phyloP scores from a whole-genome alignment of 2,329 filamentous ascomycete species.

The Neonectria coccinea region DNA sequence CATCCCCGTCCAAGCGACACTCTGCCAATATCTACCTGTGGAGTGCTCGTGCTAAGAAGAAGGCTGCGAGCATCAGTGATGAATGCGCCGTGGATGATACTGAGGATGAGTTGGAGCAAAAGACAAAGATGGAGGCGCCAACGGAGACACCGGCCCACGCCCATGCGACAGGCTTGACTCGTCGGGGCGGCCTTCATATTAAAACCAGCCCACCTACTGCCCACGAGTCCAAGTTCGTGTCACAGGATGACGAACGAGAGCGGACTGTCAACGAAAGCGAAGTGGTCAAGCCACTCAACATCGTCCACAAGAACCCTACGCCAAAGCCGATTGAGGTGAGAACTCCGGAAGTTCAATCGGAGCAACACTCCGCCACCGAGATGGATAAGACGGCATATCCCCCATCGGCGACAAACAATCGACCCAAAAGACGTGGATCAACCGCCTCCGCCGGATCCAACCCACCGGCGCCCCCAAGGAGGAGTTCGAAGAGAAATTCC shows the following conservation, averaged over 20 bases:
- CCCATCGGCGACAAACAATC: conserved; percentile 27
- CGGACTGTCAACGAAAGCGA: background rate
- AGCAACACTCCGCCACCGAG: background rate
- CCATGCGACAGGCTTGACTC: conserved; percentile 38
- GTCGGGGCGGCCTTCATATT: conserved; percentile 39
- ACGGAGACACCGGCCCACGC: conserved; percentile 30
- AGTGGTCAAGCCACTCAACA: conserved; percentile 10
- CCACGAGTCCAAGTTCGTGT: conserved; percentile 10
- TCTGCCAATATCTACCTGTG: conserved; percentile 48
- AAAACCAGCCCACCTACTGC: conserved; percentile 24
- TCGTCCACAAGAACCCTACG: background rate
- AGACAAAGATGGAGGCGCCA: conserved; percentile 16
- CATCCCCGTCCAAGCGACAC: conserved; percentile 47
- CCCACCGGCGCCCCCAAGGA: conserved; percentile 37
- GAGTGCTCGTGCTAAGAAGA: conserved; percentile 41
- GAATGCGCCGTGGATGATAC: conserved; percentile 42
- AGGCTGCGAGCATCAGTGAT: conserved; percentile 23
- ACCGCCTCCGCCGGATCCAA: conserved; percentile 24
- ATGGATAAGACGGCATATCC: conserved; percentile 30
- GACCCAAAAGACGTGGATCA: conserved; percentile 31
- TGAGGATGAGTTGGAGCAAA: conserved; percentile 37
- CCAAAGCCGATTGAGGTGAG: background rate
- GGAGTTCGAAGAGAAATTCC: conserved; percentile 42
- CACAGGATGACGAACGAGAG: background rate
- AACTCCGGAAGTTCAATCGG: background rate